Evolutionary conservation across 2,329 filamentous ascomycete genomes (phyloP), one percentile per base, ranked within the genome.

Genomic region (Penicillium sp.): DNA sequence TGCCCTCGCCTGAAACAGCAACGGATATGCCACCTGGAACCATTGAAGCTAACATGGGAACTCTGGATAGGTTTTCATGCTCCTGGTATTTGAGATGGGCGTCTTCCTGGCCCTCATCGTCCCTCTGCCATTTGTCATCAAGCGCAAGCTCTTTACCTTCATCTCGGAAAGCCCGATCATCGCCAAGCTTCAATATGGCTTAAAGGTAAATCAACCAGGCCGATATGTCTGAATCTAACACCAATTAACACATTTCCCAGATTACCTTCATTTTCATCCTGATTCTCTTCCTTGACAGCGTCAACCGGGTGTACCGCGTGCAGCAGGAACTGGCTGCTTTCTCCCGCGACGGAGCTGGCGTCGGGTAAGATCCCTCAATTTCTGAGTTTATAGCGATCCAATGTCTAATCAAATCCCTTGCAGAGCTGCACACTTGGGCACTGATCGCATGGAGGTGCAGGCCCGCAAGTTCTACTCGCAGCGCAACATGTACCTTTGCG

Each of bases 401-500:
- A n/a, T 63, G 53, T 65, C 43, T 51, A 37, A n/a, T 15, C n/a
- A 35, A 46, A 26, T 26, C 35, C 50, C 51, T 56, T 77, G 12
- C 65, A 85, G 89, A 71, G 81, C 82, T 54, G 85, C 87, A 49
- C 86, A 92, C 57, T 86, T 97, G 68, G 93, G 94, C 61, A 88
- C 90, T 72, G 94, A 97, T 75, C 93, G 94, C 62, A 92, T 96
- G 85, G 94, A 99, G 79, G 93, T 97, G 50, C 94, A 99, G 78
- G 93, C 94, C 63, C 92, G 94, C 84, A 99, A 99, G 80, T 99
- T 99, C 83, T 99, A 99, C 85, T 96, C 92, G 59, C 93, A 99
- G 82, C 92, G 94, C 77, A 99, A 99, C 86, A 99, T 99, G 94
- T 99, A 99, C 81, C 92, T 99, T 59, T 97, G 94, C 77, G 94